A percentile compares a stretch with the other conserved stretches of the same genome.
Evolutionary conservation across 371 early-diverging fungal genomes (phyloP).

Genomic region (Haplosporangium sp.): DNA sequence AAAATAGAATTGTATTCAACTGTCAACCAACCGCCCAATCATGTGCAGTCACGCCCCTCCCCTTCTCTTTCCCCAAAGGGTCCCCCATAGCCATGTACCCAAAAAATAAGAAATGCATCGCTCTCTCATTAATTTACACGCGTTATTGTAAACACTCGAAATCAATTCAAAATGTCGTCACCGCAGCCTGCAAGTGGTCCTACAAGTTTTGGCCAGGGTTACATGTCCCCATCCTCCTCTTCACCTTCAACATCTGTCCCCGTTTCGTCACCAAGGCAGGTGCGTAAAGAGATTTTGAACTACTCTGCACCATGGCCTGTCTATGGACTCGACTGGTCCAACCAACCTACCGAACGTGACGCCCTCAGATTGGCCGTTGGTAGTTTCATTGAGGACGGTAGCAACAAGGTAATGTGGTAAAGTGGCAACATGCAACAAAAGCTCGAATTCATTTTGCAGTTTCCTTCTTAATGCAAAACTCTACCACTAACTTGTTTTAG

Average conservation of each 20-base stretch:
- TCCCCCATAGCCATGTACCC: background rate
- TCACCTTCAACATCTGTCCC: slow-evolving; percentile 21
- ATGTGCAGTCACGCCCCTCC: background rate
- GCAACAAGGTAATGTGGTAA: slow-evolving; percentile 75
- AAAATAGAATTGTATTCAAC: background rate
- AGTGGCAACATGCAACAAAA: too few species aligned
- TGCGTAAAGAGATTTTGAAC: slow-evolving; percentile 81
- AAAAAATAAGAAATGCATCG: background rate
- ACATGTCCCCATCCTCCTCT: slow-evolving; percentile 25
- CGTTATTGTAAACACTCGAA: background rate
- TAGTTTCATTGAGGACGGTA: slow-evolving; percentile 84
- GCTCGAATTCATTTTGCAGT: too few species aligned
- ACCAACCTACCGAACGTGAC: slow-evolving; percentile 69
- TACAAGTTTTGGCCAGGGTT: slow-evolving; percentile 48
- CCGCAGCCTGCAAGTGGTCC: slow-evolving; percentile 22
- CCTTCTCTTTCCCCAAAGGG: background rate
- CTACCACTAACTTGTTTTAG: background rate
- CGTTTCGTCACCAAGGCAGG: slow-evolving; percentile 29
- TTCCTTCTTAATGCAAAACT: background rate
- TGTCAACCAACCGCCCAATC: background rate
- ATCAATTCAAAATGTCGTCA: slow-evolving; percentile 22
- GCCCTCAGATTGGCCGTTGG: slow-evolving; percentile 86
- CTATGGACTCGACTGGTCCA: slow-evolving; percentile 90
- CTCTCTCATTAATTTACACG: background rate
- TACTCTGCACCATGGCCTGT: slow-evolving; percentile 90